Conservation (phyloP, 805 yeast species). For the Starmerella asiatica region DNA sequence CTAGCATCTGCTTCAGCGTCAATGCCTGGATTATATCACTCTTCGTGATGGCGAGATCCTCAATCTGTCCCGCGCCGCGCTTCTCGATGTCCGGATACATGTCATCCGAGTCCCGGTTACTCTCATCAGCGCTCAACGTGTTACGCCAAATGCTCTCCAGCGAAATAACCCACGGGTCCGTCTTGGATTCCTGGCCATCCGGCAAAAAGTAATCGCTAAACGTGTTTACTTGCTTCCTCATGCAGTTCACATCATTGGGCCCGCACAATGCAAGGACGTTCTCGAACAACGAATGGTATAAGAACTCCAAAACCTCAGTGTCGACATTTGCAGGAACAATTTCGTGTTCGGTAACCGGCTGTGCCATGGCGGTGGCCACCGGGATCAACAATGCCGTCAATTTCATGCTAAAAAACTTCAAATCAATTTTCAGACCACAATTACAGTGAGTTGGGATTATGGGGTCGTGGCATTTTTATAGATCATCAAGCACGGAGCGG, state of each 20-base stretch:
- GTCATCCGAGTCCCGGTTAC: not conserved
- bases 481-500: no score
- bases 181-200: not conserved
- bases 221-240: not conserved
- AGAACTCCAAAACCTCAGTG: no score
- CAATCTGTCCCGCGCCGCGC: not conserved
- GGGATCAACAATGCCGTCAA: no score
- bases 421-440: no score
- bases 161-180: not conserved
- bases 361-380: no score
- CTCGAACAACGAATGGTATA: not conserved
- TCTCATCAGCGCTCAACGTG: not conserved
- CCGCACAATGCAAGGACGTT: not conserved
- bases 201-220: not conserved
- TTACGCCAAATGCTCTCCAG: not conserved
- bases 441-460: no score
- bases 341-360: no score
- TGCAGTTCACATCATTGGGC: not conserved
- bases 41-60: not conserved
- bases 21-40: constrained; percentile 1
- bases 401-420: no score
- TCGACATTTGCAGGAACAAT: no score
- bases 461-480: no score
- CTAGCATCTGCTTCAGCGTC: constrained; percentile 3
- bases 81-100: not conserved